Conservation (phyloP, 495 filamentous ascomycete species). For the Trichoderma erinaceum region DNA sequence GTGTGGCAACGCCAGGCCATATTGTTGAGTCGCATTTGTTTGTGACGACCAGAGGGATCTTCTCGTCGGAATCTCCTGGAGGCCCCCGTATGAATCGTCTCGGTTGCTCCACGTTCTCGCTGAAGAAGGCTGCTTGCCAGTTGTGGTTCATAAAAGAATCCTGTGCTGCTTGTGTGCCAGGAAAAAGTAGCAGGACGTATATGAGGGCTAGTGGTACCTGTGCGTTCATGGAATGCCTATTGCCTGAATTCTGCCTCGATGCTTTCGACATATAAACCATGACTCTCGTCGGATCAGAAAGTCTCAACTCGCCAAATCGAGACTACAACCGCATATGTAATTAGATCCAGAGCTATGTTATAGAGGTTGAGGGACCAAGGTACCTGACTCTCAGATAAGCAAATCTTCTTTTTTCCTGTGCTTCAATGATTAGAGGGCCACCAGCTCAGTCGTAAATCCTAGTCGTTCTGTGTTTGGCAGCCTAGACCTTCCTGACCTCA, state of each 20-base stretch:
- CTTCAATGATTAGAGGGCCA: too few relatives aligned
- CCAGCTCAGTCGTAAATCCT: too few relatives aligned
- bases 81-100: neutral
- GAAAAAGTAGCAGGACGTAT: neutral
- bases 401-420: too few relatives aligned
- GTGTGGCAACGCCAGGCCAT: constrained; percentile 65
- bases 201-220: neutral
- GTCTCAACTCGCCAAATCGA: neutral
- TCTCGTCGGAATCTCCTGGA: constrained; percentile 21
- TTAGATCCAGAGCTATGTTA: too few relatives aligned
- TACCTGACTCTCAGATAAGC: too few relatives aligned
- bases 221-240: neutral
- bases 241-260: neutral
- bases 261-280: neutral
- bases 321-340: neutral
- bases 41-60: constrained; percentile 49
- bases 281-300: neutral
- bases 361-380: too few relatives aligned
- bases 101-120: neutral
- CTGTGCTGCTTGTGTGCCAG: neutral
- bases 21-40: constrained; percentile 63
- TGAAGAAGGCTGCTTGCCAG: constrained; percentile 8
- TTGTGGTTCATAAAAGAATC: neutral
- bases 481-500: too few relatives aligned
- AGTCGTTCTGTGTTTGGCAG: too few relatives aligned